Evolutionary conservation across 192 early-diverging fungal genomes (phyloP).

Genomic region (Backusella morwellensis): DNA sequence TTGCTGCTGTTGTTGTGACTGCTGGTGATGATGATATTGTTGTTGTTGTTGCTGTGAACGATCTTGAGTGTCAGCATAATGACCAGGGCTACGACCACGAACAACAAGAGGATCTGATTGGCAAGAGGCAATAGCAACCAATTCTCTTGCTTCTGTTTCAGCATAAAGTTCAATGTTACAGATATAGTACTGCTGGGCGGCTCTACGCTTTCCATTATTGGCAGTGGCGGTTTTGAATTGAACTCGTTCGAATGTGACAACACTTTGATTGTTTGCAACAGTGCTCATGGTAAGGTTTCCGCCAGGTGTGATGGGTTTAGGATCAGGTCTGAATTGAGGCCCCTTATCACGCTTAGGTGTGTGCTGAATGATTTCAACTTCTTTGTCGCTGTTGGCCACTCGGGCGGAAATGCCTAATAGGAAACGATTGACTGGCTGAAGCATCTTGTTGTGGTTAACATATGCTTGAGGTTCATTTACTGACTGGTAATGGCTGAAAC

Average conservation of each 20-base stretch:
- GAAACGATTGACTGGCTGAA: conserved; percentile 59
- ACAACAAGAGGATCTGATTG: conserved; percentile 80
- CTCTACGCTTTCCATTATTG: conserved; percentile 86
- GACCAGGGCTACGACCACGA: conserved; percentile 85
- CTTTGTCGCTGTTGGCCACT: conserved; percentile 49
- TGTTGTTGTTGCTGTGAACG: not conserved
- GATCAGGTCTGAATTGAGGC: conserved; percentile 59
- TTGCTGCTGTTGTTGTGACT: conserved; percentile 5
- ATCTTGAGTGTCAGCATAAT: conserved; percentile 62
- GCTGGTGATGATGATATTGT: not conserved
- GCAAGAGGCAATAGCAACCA: conserved; percentile 54
- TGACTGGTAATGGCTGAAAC: conserved; percentile 13
- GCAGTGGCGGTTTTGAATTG: conserved; percentile 95
- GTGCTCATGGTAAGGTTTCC: conserved; percentile 39
- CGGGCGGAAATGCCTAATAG: conserved; percentile 63
- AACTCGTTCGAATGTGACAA: conserved; percentile 81
- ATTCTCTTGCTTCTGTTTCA: conserved; percentile 51
- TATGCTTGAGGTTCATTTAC: not conserved
- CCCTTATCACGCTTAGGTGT: conserved; percentile 87
- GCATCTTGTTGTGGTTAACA: conserved; percentile 37
- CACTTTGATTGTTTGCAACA: conserved; percentile 35
- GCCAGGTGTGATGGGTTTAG: conserved; percentile 43
- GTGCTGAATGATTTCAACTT: conserved; percentile 69
- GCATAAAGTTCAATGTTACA: conserved; percentile 72
- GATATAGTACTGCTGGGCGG: conserved; percentile 90